A percentile compares a stretch with the other conserved stretches of the same genome.
These are phyloP conservation scores for Pittosporum tobira DNA, from an alignment of 129 eudicot species.

Conservation along the genomic window DNA sequence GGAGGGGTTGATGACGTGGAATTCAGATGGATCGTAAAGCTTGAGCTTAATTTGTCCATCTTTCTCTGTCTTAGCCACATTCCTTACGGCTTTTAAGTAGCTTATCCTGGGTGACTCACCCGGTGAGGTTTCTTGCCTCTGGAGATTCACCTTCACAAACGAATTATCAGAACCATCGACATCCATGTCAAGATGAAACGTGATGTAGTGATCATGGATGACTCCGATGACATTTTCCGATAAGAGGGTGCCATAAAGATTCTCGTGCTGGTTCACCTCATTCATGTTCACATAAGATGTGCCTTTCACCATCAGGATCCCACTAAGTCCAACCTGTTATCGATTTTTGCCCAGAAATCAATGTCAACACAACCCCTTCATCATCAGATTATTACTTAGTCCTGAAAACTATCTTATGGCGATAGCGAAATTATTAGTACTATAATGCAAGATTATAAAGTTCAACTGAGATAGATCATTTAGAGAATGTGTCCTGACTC, in stretches of 20 bases:
- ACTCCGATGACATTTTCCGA: slow-evolving; percentile 96
- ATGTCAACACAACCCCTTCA: not conserved
- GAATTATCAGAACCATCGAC: slow-evolving; percentile 78
- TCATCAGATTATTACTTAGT: not conserved
- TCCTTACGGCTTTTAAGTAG: slow-evolving; percentile 68
- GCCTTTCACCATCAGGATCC: slow-evolving; percentile 97
- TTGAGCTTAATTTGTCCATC: slow-evolving; percentile 84
- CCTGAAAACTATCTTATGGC: not conserved
- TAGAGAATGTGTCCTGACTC: no score
- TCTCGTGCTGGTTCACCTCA: slow-evolving; percentile 57
- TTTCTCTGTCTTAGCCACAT: slow-evolving; percentile 80
- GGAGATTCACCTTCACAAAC: slow-evolving; percentile 75
- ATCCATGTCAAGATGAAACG: slow-evolving; percentile 94
- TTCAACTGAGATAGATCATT: no score
- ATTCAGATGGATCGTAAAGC: slow-evolving; percentile 82
- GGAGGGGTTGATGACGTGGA: slow-evolving; percentile 66
- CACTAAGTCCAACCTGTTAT: slow-evolving; percentile 89
- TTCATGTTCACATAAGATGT: slow-evolving; percentile 68
- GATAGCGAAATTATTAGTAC: no score
- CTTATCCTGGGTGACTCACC: slow-evolving; percentile 79
- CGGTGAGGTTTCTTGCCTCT: slow-evolving; percentile 44
- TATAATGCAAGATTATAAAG: no score
- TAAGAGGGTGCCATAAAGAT: slow-evolving; percentile 74
- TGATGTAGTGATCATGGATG: slow-evolving; percentile 90
- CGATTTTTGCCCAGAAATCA: not conserved